Percentiles rank a stretch among this genome's conserved stretches.
Conservation (phyloP, 345 rosid genomes). For the Anastatica hierochuntica region DNA sequence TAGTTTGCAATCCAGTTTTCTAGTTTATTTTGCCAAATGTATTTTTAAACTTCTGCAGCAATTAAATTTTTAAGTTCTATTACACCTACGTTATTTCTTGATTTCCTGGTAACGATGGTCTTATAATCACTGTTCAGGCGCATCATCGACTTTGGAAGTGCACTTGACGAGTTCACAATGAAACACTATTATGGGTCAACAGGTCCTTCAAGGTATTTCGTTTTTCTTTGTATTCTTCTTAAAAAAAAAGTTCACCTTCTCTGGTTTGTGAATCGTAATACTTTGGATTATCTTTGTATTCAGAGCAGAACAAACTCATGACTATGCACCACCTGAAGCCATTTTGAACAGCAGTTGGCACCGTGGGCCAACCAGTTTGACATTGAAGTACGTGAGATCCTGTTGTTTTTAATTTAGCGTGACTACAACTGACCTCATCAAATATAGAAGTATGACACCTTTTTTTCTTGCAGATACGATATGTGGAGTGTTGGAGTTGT, state of each 20-base stretch:
- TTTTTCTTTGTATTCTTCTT: slow-evolving; percentile 9
- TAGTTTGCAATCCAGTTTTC: slow-evolving; percentile 3
- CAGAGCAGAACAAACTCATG: slow-evolving; percentile 86
- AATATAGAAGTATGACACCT: not conserved
- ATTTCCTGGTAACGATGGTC: slow-evolving; percentile 6
- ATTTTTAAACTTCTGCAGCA: not conserved
- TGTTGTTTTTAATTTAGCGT: not conserved
- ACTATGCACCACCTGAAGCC: slow-evolving; percentile 86
- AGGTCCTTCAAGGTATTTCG: slow-evolving; percentile 82
- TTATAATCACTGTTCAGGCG: slow-evolving; percentile 44
- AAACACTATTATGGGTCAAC: slow-evolving; percentile 66
- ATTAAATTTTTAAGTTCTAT: not conserved
- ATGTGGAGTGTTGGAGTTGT: slow-evolving; percentile 98
- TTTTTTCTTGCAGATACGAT: slow-evolving; percentile 51
- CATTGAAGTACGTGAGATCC: slow-evolving; percentile 46
- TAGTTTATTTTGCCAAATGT: slow-evolving; percentile 4
- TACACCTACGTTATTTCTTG: not conserved
- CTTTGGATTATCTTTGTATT: slow-evolving; percentile 14
- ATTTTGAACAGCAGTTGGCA: slow-evolving; percentile 74
- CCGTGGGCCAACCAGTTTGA: slow-evolving; percentile 44
- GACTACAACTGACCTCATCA: not conserved
- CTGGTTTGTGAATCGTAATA: not conserved
- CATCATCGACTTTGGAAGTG: slow-evolving; percentile 93
- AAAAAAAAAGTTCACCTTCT: not conserved
- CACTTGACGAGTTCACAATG: slow-evolving; percentile 72